Percentiles rank a stretch among this genome's conserved stretches.
These are phyloP conservation scores for Biscogniauxia sp. DNA, from an alignment of 2,329 filamentous ascomycete genomes.

Conservation along the genomic window DNA sequence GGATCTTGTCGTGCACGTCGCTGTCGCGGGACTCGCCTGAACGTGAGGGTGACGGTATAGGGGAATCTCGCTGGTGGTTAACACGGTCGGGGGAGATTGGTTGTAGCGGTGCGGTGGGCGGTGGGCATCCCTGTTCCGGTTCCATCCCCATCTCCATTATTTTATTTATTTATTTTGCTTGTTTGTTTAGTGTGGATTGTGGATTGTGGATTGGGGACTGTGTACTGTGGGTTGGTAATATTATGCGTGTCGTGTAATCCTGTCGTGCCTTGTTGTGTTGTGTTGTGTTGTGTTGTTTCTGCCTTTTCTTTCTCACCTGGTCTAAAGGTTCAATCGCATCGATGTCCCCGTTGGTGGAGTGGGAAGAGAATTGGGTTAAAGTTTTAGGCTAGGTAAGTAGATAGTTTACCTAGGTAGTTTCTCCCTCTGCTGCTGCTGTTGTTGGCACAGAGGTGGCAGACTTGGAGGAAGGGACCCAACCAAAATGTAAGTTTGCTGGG, in stretches of 20 bases:
- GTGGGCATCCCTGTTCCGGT: constrained; percentile 23
- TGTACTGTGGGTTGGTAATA: no score
- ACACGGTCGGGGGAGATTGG: constrained; percentile 30
- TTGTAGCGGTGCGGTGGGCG: constrained; percentile 24
- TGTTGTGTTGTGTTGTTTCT: no score
- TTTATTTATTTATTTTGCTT: not conserved
- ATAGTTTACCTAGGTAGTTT: no score
- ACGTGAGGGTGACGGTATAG: constrained; percentile 19
- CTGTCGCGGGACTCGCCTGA: constrained; percentile 27
- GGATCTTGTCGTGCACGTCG: constrained; percentile 35
- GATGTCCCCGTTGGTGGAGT: no score
- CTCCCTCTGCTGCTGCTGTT: not conserved
- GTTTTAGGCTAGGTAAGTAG: no score
- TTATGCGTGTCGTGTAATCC: no score
- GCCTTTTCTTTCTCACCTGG: no score
- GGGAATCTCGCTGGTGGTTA: constrained; percentile 28
- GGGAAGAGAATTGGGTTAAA: no score
- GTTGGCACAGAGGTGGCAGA: not conserved
- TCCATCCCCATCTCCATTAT: constrained; percentile 14
- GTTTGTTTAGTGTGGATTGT: no score
- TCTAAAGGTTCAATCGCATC: no score
- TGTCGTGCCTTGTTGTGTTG: no score
- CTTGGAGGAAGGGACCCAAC: not conserved
- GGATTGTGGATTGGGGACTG: not conserved
- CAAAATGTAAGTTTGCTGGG: not conserved